Conservation (phyloP, 345 rosid species). For the Melastoma malabathricum region DNA sequence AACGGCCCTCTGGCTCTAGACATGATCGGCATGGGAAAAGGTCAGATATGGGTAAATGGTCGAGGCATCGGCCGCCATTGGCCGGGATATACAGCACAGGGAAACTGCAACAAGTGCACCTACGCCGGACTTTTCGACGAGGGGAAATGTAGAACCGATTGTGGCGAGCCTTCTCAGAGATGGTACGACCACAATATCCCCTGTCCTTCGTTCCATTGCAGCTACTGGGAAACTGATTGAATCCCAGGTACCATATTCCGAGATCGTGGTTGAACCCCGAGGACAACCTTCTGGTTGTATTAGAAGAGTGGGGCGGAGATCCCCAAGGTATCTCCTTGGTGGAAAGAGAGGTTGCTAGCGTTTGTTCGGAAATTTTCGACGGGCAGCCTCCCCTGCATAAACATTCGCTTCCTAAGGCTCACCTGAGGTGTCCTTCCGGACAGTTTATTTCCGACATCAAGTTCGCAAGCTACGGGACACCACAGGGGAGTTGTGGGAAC, state of each 20-base stretch:
- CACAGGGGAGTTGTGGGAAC: constrained; percentile 48
- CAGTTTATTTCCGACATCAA: constrained; percentile 38
- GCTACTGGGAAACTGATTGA: background rate
- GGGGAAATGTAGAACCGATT: constrained; percentile 28
- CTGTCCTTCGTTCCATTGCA: background rate
- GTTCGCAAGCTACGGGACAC: constrained; percentile 61
- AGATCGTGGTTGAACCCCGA: constrained; percentile 29
- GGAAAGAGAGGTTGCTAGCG: constrained; percentile 20
- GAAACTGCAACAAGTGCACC: constrained; percentile 19
- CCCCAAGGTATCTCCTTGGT: constrained; percentile 18
- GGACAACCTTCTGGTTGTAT: constrained; percentile 20
- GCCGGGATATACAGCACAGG: constrained; percentile 31
- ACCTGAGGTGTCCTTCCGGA: constrained; percentile 40
- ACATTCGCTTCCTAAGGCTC: constrained; percentile 8
- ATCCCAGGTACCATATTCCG: constrained; percentile 34
- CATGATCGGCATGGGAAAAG: constrained; percentile 41
- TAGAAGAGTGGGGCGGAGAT: constrained; percentile 32
- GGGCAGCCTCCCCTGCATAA: constrained; percentile 7
- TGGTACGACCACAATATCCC: constrained; percentile 15
- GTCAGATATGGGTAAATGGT: constrained; percentile 41
- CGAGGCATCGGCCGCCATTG: constrained; percentile 36
- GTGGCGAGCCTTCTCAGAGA: constrained; percentile 38
- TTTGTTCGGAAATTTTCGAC: constrained; percentile 12
- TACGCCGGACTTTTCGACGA: constrained; percentile 25
- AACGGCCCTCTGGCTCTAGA: constrained; percentile 31